These are phyloP conservation scores for Aspergillus novoparasiticus DNA, from an alignment of 2,329 filamentous ascomycete species.

Conservation along the genomic window DNA sequence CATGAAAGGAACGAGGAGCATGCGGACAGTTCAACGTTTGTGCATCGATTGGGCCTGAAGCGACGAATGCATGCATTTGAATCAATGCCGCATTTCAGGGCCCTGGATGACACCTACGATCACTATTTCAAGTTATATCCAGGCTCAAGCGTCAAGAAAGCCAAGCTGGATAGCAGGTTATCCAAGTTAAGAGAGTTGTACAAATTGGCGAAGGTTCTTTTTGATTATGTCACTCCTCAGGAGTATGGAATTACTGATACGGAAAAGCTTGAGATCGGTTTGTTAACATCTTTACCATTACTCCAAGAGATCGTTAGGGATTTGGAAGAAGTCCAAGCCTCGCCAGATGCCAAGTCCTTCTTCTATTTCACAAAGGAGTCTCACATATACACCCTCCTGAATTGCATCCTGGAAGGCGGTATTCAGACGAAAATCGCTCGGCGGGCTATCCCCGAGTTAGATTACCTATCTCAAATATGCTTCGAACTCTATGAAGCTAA, in stretches of 20 bases:
- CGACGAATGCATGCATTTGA: conserved; percentile 54
- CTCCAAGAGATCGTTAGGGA: conserved; percentile 97
- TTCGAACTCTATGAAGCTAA: conserved; percentile 98
- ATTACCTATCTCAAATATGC: conserved; percentile 96
- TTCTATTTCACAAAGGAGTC: conserved; percentile 99
- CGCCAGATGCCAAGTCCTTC: conserved; percentile 90
- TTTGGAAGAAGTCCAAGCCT: conserved; percentile 94
- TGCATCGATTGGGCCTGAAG: conserved; percentile 51
- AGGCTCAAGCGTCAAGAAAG: conserved; percentile 71
- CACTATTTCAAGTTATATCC: conserved; percentile 90
- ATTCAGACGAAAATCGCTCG: conserved; percentile 96
- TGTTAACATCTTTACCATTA: conserved; percentile 88
- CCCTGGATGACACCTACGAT: conserved; percentile 59
- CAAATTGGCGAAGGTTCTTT: conserved; percentile 88
- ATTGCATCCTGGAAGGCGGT: conserved; percentile 95
- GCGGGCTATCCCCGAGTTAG: conserved; percentile 91
- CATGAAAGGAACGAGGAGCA: conserved; percentile 34
- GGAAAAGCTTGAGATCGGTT: conserved; percentile 97
- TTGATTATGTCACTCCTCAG: conserved; percentile 97
- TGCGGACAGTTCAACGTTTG: conserved; percentile 36
- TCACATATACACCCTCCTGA: conserved; percentile 96
- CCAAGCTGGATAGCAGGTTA: conserved; percentile 80
- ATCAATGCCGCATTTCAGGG: conserved; percentile 44
- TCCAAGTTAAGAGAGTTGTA: conserved; percentile 91
- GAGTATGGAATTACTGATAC: conserved; percentile 95